Percentiles rank a stretch among this genome's conserved stretches.
phyloP scores from a whole-genome alignment of 495 filamentous ascomycete genomes.

The Penicillium malachiteum region DNA sequence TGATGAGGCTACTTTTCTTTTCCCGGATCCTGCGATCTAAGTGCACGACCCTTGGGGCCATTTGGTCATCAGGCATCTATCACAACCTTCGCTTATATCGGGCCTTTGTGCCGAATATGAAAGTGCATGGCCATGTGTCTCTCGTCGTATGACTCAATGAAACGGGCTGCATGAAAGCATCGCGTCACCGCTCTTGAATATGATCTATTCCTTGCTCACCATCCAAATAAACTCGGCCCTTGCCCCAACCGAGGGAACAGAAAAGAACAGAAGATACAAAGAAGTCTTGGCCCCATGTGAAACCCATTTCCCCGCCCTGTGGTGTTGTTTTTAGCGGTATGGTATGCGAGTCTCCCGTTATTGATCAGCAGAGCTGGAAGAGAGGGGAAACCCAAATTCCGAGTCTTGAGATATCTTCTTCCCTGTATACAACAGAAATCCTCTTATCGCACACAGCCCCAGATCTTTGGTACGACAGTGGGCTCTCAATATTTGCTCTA shows the following conservation, averaged over 20 bases:
- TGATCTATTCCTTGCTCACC: too few relatives aligned
- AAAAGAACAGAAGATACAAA: too few relatives aligned
- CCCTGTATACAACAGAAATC: background rate
- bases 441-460: background rate
- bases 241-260: too few relatives aligned
- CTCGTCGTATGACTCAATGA: background rate
- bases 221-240: too few relatives aligned
- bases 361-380: too few relatives aligned
- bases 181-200: background rate
- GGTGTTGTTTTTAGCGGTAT: too few relatives aligned
- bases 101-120: background rate
- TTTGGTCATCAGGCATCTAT: slow-evolving; percentile 6
- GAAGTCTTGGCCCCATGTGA: too few relatives aligned
- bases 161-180: background rate
- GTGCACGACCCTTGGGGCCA: background rate
- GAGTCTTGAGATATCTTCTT: background rate
- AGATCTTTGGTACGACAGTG: slow-evolving; percentile 1
- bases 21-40: background rate
- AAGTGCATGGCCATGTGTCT: background rate
- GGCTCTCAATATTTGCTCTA: background rate
- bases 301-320: too few relatives aligned
- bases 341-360: too few relatives aligned
- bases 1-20: background rate
- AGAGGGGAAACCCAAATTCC: too few relatives aligned
- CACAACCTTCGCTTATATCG: background rate